Evolutionary conservation across 805 yeast genomes (phyloP), one percentile per base, ranked within the genome.

Genomic region (Pichia gijzeniarum): DNA sequence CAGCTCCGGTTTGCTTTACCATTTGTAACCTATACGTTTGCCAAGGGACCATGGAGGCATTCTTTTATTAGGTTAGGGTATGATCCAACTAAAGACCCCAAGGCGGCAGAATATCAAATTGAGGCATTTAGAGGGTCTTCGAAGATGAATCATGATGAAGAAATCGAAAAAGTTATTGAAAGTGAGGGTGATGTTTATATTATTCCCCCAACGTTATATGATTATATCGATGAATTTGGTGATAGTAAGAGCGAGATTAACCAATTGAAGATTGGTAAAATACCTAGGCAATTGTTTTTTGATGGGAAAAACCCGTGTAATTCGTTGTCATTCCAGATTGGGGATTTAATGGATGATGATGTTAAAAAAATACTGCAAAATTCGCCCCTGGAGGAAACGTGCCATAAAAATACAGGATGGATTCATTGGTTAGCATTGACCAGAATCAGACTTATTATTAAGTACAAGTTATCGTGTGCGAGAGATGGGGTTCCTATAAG

Each of bases 41-140:
- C 84, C 32, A 85, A 84, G 57, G 99, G 99, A 0, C 99, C 98
- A 0, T 93, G 96, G 95, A 74, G 98, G 55, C 88, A 87, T 48
- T 78, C 93, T 10, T 88, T 83, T 60, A 80, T 89, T 38, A 75
- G 69, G 52, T 79, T 80, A 53, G 97, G 96, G 1, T 71, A 80
- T 34, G 86, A 91, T 63, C 97, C 98, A 0, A 67, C 76, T 35
- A 54, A 63, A 2, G 79, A 82, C 39, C 55, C 65, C 1, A 59
- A 68, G 12, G 81, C 71, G 53, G 81, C 85, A 48, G 63, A 62
- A 30, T 88, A 79, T 59, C 99, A 93, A 65, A 82, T 90, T 18
- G 97, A 90, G 63, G 82, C 85, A 45, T 93, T 90, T 65, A 74
- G 89, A 36, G 52, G 56, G 38, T 35, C 53, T 32, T 18, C 42